A percentile compares a stretch with the other conserved stretches of the same genome.
Conservation (phyloP, 2,329 filamentous ascomycete genomes). For the Pseudogymnoascus pannorum region DNA sequence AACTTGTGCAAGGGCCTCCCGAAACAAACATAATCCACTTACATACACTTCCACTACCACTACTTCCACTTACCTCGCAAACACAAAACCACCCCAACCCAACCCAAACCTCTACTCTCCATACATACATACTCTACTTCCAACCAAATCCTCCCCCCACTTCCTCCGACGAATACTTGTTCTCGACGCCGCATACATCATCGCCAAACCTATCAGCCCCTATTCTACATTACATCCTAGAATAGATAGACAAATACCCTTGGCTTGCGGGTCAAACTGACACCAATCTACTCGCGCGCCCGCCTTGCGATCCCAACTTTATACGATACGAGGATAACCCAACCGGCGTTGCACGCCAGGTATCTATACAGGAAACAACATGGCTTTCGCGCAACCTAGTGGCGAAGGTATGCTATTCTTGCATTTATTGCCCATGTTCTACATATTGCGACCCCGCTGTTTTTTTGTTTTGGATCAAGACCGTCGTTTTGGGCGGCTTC, state of each 20-base stretch:
- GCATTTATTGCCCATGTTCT: not conserved
- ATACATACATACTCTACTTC: not conserved
- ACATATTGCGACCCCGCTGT: slow-evolving; percentile 4
- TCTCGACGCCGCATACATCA: not conserved
- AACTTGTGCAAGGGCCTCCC: not conserved
- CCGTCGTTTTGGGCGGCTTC: not conserved
- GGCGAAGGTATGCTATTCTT: slow-evolving; percentile 4
- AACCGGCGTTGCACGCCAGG: not conserved
- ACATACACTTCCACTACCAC: too few relatives aligned
- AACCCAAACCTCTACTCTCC: not conserved
- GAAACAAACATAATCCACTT: not conserved
- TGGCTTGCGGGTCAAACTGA: not conserved
- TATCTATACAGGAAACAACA: not conserved
- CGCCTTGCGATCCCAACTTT: not conserved
- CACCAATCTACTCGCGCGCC: not conserved
- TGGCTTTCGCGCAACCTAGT: slow-evolving; percentile 1
- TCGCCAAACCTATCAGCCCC: not conserved
- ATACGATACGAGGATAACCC: slow-evolving; percentile 1
- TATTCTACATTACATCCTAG: not conserved
- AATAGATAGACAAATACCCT: not conserved
- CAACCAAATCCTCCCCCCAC: not conserved
- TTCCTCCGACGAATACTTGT: not conserved
- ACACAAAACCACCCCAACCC: not conserved
- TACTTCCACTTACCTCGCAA: not conserved
- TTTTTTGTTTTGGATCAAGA: not conserved